A percentile compares a stretch with the other conserved stretches of the same genome.
Conservation (phyloP, 1,284 basidiomycete genomes). For the Leccinum huronense region DNA sequence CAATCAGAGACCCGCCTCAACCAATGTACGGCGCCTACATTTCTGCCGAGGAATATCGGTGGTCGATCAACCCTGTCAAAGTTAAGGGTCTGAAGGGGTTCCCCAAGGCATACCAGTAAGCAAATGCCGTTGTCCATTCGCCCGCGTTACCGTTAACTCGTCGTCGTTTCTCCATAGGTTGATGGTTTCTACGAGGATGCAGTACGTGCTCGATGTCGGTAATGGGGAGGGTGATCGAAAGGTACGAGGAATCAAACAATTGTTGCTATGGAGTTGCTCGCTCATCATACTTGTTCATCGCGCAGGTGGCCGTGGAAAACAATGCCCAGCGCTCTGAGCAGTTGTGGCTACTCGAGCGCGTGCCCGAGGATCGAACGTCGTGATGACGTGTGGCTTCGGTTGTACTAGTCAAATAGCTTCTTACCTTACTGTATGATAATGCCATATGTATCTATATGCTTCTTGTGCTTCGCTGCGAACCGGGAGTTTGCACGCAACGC, state of each 20-base stretch:
- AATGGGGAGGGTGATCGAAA: background rate
- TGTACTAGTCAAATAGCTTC: background rate
- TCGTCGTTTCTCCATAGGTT: background rate
- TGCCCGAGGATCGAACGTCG: background rate
- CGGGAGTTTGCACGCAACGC: no score
- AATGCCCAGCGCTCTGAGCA: background rate
- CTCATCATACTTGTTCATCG: background rate
- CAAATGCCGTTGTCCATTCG: background rate
- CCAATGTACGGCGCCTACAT: background rate
- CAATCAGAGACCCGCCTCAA: background rate
- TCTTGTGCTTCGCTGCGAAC: background rate
- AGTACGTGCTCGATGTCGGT: slow-evolving; percentile 10
- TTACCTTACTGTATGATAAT: background rate
- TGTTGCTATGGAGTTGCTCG: background rate
- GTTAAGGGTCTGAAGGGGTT: background rate
- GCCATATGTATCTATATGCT: background rate
- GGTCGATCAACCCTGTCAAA: slow-evolving; percentile 11
- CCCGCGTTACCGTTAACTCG: background rate
- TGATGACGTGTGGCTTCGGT: background rate
- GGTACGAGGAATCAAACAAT: background rate
- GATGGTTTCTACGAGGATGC: background rate
- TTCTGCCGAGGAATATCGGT: slow-evolving; percentile 1
- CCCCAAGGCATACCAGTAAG: slow-evolving; percentile 8
- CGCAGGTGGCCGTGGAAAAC: background rate
- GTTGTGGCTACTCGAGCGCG: slow-evolving; percentile 1